phyloP scores from a whole-genome alignment of 2,329 filamentous ascomycete species.

The Corynespora cassiicola region DNA sequence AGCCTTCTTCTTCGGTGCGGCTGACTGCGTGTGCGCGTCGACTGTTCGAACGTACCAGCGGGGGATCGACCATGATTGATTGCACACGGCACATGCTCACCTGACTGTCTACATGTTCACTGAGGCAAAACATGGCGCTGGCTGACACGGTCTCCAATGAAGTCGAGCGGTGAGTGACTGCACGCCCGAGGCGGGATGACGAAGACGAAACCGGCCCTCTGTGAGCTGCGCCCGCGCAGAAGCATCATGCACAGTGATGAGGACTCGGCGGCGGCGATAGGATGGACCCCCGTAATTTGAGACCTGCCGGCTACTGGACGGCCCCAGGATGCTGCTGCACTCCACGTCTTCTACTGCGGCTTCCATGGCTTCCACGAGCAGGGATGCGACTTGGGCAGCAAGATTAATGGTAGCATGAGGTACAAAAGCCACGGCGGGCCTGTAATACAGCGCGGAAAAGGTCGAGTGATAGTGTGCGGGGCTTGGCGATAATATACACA shows the following conservation, averaged over 20 bases:
- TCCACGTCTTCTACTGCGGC: conserved; percentile 27
- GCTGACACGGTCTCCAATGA: too few species aligned
- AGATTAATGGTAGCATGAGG: conserved; percentile 28
- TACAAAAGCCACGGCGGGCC: conserved; percentile 25
- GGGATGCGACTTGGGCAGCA: conserved; percentile 31
- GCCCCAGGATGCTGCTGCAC: conserved; percentile 24
- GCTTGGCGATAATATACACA: conserved; percentile 35
- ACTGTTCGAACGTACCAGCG: neutral
- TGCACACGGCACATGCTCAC: conserved; percentile 6
- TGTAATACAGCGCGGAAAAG: conserved; percentile 21
- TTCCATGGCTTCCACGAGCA: conserved; percentile 27
- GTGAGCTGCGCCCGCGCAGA: too few species aligned
- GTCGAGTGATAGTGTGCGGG: conserved; percentile 24
- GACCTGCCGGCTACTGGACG: conserved; percentile 3
- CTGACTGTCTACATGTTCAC: conserved; percentile 4
- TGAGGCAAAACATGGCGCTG: neutral
- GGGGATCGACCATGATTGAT: neutral
- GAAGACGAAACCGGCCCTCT: too few species aligned
- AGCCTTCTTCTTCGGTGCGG: conserved; percentile 10
- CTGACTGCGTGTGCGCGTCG: conserved; percentile 2
- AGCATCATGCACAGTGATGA: too few species aligned
- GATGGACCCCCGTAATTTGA: too few species aligned
- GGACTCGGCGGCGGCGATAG: too few species aligned
- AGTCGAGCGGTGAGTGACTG: neutral
- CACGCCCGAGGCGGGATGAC: neutral